Base-by-base conservation (phyloP, 768 basidiomycete species). In the Phylloporus rhodoxanthus region DNA sequence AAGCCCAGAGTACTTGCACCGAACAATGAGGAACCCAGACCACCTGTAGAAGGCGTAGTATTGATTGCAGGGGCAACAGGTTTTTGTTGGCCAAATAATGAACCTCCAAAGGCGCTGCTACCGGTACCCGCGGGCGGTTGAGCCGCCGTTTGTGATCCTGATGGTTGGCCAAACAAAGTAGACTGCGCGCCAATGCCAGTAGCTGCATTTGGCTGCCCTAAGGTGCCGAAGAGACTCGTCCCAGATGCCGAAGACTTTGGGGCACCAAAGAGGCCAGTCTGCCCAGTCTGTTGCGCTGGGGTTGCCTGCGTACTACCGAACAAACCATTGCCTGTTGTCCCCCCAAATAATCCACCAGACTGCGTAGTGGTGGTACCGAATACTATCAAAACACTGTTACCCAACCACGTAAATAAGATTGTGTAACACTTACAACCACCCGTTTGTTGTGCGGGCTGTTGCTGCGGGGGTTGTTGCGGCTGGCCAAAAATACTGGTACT, bases 1-100 rank as follows among this genome's bases (percentile, higher is more conserved):
- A 71, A 64, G 41, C 72, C 72, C 23, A 79, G 67, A 41, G 51
- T 62, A 30, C 51, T 60, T 25, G 54, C 60, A 19, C 72, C 69
- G 55, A 79, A 80, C 13, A 75, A 52, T n/a, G 71, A 69, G 15
- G 63, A 47, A 29, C 70, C 69, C 47, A 72, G 64, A 17, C 57
- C 50, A 8, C 69, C 68, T 9, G 67, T 69, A 23, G 77, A 75
- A 41, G 67, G 69, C 4, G 75, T 67, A 8, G 67, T 63, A 43
- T 69, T 75, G n/a, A 81, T 67, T 13, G 70, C 57, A 28, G 80
- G 75, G 8, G 77, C 75, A 29, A 72, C 66, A 11, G 75, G 78
- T 63, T 77, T 83, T 39, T 56, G 65, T 36, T 68, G 70, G 20
- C 74, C 73, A 54, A 83, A 83, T 19, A 87, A 47, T 21, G 71